Conservation (phyloP, 192 early-diverging fungal genomes). For the Coemansia sp. region DNA sequence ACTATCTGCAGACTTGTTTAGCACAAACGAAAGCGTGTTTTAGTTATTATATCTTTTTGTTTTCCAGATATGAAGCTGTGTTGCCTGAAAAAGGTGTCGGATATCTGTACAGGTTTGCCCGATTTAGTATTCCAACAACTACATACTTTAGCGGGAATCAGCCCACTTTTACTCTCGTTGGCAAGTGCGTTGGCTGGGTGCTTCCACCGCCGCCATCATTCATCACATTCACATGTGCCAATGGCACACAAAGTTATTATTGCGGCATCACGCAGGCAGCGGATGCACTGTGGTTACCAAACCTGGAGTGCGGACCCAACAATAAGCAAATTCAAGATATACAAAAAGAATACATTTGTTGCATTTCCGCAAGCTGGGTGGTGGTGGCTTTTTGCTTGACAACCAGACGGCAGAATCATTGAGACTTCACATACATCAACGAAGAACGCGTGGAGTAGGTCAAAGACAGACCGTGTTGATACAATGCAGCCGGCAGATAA, state of each 20-base stretch:
- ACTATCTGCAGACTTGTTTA: background rate
- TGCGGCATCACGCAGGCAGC: background rate
- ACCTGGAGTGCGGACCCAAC: background rate
- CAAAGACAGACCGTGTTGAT: too few relatives aligned
- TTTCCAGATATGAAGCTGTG: background rate
- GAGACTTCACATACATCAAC: too few relatives aligned
- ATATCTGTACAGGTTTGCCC: too few relatives aligned
- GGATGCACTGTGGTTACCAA: background rate
- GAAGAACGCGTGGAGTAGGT: too few relatives aligned
- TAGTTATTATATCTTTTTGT: too few relatives aligned
- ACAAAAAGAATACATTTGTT: background rate
- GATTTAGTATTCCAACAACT: too few relatives aligned
- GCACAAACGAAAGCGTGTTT: too few relatives aligned
- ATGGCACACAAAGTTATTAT: background rate
- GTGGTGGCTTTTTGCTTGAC: background rate
- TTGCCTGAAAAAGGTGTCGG: background rate
- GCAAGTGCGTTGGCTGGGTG: background rate
- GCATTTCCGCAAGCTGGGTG: background rate
- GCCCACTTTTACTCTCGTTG: background rate
- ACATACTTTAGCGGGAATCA: too few relatives aligned
- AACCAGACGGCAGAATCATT: too few relatives aligned
- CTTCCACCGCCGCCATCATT: background rate
- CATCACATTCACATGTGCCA: background rate
- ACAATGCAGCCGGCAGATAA: too few relatives aligned
- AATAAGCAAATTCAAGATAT: background rate